phyloP scores from a whole-genome alignment of 1,284 basidiomycete genomes.

The Trametes versicolor region DNA sequence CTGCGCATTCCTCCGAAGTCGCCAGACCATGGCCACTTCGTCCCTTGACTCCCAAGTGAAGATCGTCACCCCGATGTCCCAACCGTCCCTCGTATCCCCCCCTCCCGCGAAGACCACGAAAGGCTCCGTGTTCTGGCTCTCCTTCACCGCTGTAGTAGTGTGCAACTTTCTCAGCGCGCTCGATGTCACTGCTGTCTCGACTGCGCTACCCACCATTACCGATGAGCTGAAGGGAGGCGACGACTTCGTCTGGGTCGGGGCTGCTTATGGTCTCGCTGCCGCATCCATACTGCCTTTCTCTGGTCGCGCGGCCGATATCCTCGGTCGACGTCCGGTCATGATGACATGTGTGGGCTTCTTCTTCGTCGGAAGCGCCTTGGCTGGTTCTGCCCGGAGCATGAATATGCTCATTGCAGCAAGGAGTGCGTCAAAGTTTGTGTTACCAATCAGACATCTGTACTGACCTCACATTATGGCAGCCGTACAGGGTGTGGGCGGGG shows the following conservation, averaged over 20 bases:
- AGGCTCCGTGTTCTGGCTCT: constrained; percentile 37
- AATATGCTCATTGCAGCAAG: constrained; percentile 43
- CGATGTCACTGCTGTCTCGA: constrained; percentile 35
- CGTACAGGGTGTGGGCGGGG: constrained; percentile 52
- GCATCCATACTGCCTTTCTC: constrained; percentile 45
- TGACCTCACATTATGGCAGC: too few species aligned
- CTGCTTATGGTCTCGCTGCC: constrained; percentile 47
- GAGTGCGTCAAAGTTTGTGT: neutral
- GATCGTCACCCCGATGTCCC: neutral
- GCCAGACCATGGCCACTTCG: too few species aligned
- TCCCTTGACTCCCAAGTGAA: neutral
- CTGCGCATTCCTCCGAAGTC: too few species aligned
- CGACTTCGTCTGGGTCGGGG: constrained; percentile 49
- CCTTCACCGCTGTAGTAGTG: constrained; percentile 35
- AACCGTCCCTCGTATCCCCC: neutral
- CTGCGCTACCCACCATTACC: constrained; percentile 32
- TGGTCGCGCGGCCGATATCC: constrained; percentile 45
- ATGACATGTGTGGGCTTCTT: constrained; percentile 45
- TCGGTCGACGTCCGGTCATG: constrained; percentile 47
- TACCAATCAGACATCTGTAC: neutral
- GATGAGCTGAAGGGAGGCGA: constrained; percentile 26
- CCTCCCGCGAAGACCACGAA: neutral
- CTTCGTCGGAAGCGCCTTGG: constrained; percentile 47
- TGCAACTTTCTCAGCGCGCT: constrained; percentile 43
- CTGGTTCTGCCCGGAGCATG: constrained; percentile 48